Evolutionary conservation across 202 grass and related monocot genomes (phyloP), one percentile per base, ranked within the genome.

Genomic region (Saccharum hybrid): DNA sequence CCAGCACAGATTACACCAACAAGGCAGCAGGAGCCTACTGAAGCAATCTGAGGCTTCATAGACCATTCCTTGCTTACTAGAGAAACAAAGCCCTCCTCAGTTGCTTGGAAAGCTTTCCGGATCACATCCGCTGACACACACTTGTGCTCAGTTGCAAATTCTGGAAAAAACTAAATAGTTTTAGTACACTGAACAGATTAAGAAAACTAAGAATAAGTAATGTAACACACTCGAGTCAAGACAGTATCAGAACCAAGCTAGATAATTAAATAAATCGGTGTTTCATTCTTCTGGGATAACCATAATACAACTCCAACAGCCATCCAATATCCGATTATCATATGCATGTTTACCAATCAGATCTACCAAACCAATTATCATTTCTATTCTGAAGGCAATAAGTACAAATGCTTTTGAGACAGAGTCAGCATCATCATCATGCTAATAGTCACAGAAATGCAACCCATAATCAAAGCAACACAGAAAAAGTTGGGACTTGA

Each of bases 1-100:
- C 88, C 86, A 33, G 75, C 75, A 87, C 90, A 97, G 22, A 94
- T 87, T 75, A 97, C 68, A 78, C 94, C 92, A 5, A 90, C 84
- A 10, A 97, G 72, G 81, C 94, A 97, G 31, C 94, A 97, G 31
- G 94, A 97, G 49, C 94, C 94, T 26, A 97, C 94, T 62, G 92
- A 86, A 68, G 94, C 94, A 68, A 97, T 86, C 80, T 97, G 94
- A 74, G 94, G 92, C 71, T 89, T 94, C 33, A 84, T 57, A 39
- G 90, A 56, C 94, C 94, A 97, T 81, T 97, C 88, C 52, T 77
- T 94, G 49, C 48, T 83, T 33, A 97, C 94, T 22, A 92, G 74
- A 13, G 94, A 97, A 43, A 92, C 43, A 84, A 94, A 97, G 13
- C 94, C 94, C 65, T 97, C 94, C 76, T 97, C 94, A 0, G 94